phyloP scores from a whole-genome alignment of 208 protist genomes.

The Trypanosomatidae sp. region DNA sequence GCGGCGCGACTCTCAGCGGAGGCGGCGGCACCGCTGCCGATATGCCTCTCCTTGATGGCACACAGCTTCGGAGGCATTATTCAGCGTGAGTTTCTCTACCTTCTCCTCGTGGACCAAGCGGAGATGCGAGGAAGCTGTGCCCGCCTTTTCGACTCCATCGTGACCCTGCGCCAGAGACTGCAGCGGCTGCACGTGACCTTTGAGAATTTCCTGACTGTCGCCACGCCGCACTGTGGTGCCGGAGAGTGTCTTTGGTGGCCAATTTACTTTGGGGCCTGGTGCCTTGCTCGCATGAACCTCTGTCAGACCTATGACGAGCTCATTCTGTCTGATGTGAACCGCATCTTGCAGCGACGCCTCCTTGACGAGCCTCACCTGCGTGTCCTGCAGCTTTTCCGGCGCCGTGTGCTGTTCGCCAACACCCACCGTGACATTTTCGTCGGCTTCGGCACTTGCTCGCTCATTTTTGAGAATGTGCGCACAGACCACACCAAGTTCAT shows the following conservation, averaged over 20 bases:
- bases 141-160: slow-evolving; percentile 22
- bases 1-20: slow-evolving; percentile 9
- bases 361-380: slow-evolving; percentile 45
- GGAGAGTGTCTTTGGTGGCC: slow-evolving; percentile 50
- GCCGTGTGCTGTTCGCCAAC: slow-evolving; percentile 70
- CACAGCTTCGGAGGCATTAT: slow-evolving; percentile 77
- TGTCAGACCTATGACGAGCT: slow-evolving; percentile 55
- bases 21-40: slow-evolving; percentile 15
- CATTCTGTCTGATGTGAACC: slow-evolving; percentile 40
- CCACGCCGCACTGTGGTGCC: slow-evolving; percentile 64
- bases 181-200: slow-evolving; percentile 33
- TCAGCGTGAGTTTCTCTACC: slow-evolving; percentile 61
- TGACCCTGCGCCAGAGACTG: slow-evolving; percentile 31
- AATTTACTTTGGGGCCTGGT: slow-evolving; percentile 48
- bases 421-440: slow-evolving; percentile 71
- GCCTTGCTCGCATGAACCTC: slow-evolving; percentile 30
- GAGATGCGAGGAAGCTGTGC: slow-evolving; percentile 19
- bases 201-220: slow-evolving; percentile 65
- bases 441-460: slow-evolving; percentile 59
- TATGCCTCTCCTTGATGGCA: slow-evolving; percentile 60
- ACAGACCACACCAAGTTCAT: slow-evolving; percentile 44
- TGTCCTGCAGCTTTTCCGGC: slow-evolving; percentile 49
- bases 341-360: slow-evolving; percentile 40
- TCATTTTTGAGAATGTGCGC: slow-evolving; percentile 47
- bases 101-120: slow-evolving; percentile 35